Evolutionary conservation across 2,329 filamentous ascomycete genomes (phyloP), one percentile per base, ranked within the genome.

Genomic region (Diplocarpon mali): DNA sequence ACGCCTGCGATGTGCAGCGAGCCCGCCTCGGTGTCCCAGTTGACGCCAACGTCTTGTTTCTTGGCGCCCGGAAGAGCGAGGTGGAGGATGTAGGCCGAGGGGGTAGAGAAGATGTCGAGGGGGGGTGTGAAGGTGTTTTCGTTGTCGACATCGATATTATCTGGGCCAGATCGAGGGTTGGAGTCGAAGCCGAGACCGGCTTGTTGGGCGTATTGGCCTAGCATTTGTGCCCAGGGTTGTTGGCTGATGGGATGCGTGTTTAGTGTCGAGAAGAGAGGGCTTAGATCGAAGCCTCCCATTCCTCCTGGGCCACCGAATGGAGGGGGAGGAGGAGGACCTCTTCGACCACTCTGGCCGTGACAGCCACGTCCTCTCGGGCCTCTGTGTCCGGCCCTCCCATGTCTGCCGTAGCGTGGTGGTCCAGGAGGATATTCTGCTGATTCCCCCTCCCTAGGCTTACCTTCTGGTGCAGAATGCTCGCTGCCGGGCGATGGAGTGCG

Each of bases 21-120:
- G 38, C 70, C 73, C 57, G 76, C 77, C 47, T 85, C 80, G 0
- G 75, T 70, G 53, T 90, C 78, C 76, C 83, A 93, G 62, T 80
- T 80, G 37, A 92, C 76, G 46, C 75, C 81, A 5, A 92, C 68
- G 57, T 92, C 84, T 56, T 85, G 75, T 64, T 88, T 89, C 65
- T 80, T 80, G 1, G 81, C 85, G 20, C 86, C 86, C 0, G 87
- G 84, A 0, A 93, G 71, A 1, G 84, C 80, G 38, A 78, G 59
- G 62, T 92, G 85, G 8, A 92, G 66, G 35, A 87, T 67, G 60
- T 79, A 88, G 12, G 76, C 65, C 28, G 67, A 64, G 6, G 76
- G 64, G 5, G 80, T 83, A 60, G 82, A 75, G 68, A 90, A 92
- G 52, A 89, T 67, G 60, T 93, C 86, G 44, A 80, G 68, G n/a